Conservation (phyloP, 2,329 filamentous ascomycete species). For the Colletotrichum sp. region DNA sequence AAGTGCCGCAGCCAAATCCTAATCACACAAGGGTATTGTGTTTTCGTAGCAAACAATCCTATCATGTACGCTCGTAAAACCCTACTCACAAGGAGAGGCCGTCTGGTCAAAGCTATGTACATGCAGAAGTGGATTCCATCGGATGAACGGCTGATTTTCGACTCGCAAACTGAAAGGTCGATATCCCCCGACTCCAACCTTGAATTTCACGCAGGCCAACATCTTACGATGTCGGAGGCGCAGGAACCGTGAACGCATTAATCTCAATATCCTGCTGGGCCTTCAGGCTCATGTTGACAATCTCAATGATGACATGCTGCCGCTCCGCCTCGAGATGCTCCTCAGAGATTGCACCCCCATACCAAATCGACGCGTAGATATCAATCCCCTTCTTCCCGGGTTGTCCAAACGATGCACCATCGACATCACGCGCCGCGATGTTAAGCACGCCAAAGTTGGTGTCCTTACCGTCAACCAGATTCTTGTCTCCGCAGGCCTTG, state of each 20-base stretch:
- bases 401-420: background rate
- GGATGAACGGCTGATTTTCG: background rate
- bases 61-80: background rate
- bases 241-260: background rate
- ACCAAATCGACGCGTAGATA: constrained; percentile 26
- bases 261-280: constrained; percentile 21
- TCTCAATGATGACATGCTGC: constrained; percentile 26
- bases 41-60: background rate
- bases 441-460: constrained; percentile 26
- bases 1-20: background rate
- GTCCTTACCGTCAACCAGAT: constrained; percentile 13
- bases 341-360: constrained; percentile 22
- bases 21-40: background rate
- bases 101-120: background rate
- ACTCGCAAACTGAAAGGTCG: background rate
- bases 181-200: background rate
- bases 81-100: background rate
- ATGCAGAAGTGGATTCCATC: background rate
- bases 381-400: constrained; percentile 13
- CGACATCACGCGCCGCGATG: constrained; percentile 24
- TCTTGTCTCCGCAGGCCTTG: constrained; percentile 28
- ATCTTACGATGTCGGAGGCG: background rate
- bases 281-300: constrained; percentile 23
- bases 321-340: constrained; percentile 26
- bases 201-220: background rate